Conservation (phyloP, 2,329 filamentous ascomycete genomes). For the Xylaria arbuscula region DNA sequence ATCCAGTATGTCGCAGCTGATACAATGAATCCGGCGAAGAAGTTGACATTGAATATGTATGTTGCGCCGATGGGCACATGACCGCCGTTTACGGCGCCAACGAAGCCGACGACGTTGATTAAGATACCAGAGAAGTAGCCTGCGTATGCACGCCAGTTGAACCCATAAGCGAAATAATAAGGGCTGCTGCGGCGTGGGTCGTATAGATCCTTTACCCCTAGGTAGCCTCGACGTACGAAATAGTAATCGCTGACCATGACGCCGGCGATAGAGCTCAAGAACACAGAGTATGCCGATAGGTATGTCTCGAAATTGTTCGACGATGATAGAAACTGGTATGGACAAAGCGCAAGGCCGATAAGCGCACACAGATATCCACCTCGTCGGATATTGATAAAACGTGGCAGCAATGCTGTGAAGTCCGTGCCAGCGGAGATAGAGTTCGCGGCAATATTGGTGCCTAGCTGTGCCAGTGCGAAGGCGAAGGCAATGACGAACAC, state of each 20-base stretch:
- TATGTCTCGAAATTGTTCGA: slow-evolving; percentile 92
- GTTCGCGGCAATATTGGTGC: slow-evolving; percentile 89
- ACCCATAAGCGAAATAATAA: slow-evolving; percentile 79
- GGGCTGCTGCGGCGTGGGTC: slow-evolving; percentile 72
- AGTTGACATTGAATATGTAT: slow-evolving; percentile 92
- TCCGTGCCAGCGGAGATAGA: slow-evolving; percentile 86
- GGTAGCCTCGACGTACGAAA: slow-evolving; percentile 81
- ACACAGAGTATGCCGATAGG: slow-evolving; percentile 90
- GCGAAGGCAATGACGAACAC: slow-evolving; percentile 78
- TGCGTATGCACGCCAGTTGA: slow-evolving; percentile 85
- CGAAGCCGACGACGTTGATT: slow-evolving; percentile 93
- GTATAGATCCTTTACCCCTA: slow-evolving; percentile 83
- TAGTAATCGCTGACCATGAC: slow-evolving; percentile 93
- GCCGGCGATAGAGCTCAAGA: slow-evolving; percentile 93
- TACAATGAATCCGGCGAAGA: slow-evolving; percentile 85
- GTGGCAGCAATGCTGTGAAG: slow-evolving; percentile 81
- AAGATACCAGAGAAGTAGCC: slow-evolving; percentile 86
- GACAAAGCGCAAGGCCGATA: slow-evolving; percentile 86
- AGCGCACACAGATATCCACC: slow-evolving; percentile 87
- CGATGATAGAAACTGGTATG: slow-evolving; percentile 79
- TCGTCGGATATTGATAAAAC: slow-evolving; percentile 85
- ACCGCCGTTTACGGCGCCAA: slow-evolving; percentile 75
- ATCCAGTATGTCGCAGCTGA: slow-evolving; percentile 74
- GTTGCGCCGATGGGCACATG: slow-evolving; percentile 79
- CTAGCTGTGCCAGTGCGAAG: slow-evolving; percentile 83